Percentiles rank a stretch among this genome's conserved stretches.
Evolutionary conservation across 2,329 filamentous ascomycete genomes (phyloP).

Genomic region (Bipolaris oryzae): DNA sequence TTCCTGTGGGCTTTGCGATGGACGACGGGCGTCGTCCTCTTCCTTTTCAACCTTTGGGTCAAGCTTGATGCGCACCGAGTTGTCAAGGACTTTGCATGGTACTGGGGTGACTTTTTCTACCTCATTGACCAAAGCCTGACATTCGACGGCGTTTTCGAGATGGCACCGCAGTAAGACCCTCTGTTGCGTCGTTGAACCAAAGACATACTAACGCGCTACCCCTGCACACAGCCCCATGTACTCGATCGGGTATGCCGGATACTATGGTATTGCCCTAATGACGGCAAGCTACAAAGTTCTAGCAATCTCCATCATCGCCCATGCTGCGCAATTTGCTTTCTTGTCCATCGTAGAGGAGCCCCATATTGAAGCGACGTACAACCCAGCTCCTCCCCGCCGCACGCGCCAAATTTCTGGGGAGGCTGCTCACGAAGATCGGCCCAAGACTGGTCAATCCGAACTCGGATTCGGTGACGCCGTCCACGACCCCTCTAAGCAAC

Average conservation of each 20-base stretch:
- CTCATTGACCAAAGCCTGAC: constrained; percentile 97
- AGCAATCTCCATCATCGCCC: constrained; percentile 93
- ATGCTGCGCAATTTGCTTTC: constrained; percentile 93
- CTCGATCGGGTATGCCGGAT: constrained; percentile 80
- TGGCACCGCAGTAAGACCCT: constrained; percentile 71
- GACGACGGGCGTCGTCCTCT: constrained; percentile 75
- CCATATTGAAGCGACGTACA: constrained; percentile 98
- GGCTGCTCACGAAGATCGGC: constrained; percentile 48
- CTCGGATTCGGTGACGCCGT: constrained; percentile 46
- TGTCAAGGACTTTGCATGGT: constrained; percentile 99
- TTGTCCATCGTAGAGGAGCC: constrained; percentile 91
- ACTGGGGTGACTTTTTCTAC: constrained; percentile 99
- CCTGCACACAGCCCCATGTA: constrained; percentile 22
- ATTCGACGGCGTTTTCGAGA: constrained; percentile 98
- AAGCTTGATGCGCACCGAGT: constrained; percentile 97
- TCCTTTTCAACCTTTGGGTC: constrained; percentile 97
- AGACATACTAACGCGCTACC: constrained; percentile 10
- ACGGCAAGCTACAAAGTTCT: constrained; percentile 96
- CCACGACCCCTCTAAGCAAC: constrained; percentile 57
- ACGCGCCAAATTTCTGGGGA: constrained; percentile 56
- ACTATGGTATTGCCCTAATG: constrained; percentile 98
- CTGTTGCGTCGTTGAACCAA: not conserved
- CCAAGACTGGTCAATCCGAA: constrained; percentile 46
- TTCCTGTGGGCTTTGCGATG: constrained; percentile 76
- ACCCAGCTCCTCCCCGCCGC: constrained; percentile 78